A percentile compares a stretch with the other conserved stretches of the same genome.
Evolutionary conservation across 2,329 filamentous ascomycete species (phyloP).

Genomic region (Xylaria sp.): DNA sequence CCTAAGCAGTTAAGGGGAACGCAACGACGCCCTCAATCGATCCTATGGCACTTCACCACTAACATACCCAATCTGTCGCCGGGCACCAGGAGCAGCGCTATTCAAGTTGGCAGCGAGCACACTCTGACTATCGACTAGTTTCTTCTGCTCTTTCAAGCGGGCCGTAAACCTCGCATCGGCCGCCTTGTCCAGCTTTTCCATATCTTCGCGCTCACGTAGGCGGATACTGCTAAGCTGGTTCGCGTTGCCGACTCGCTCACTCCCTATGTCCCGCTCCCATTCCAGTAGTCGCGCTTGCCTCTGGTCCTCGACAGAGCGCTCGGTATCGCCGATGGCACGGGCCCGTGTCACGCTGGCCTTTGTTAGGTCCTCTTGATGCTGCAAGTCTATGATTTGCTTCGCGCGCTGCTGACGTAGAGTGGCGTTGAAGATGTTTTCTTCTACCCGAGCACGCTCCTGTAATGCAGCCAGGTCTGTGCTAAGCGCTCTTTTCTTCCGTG

Average conservation of each 20-base stretch:
- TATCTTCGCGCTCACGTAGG: conserved; percentile 62
- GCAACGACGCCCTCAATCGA: conserved; percentile 30
- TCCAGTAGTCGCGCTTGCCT: conserved; percentile 59
- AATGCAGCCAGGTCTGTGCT: conserved; percentile 58
- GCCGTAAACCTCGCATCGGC: conserved; percentile 59
- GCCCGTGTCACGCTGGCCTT: conserved; percentile 59
- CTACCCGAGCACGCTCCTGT: conserved; percentile 58
- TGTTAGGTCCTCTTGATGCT: conserved; percentile 61
- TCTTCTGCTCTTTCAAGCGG: conserved; percentile 63
- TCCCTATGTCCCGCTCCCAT: conserved; percentile 61
- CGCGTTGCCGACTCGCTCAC: conserved; percentile 61
- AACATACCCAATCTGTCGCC: conserved; percentile 67
- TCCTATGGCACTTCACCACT: conserved; percentile 58
- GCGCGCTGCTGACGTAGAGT: conserved; percentile 53
- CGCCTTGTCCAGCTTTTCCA: conserved; percentile 60
- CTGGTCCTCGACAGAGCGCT: conserved; percentile 58
- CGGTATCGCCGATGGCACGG: conserved; percentile 59
- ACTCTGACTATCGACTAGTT: conserved; percentile 60
- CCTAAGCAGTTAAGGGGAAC: neutral
- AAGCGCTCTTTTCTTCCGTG: conserved; percentile 59
- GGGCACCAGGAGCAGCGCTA: conserved; percentile 50
- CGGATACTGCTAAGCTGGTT: conserved; percentile 61
- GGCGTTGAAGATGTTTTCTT: conserved; percentile 57
- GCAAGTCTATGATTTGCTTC: conserved; percentile 53
- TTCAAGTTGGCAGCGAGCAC: conserved; percentile 53